Evolutionary conservation across 225 moss, liverwort and hornwort genomes (phyloP).

Genomic region (Sphagnum contortum): DNA sequence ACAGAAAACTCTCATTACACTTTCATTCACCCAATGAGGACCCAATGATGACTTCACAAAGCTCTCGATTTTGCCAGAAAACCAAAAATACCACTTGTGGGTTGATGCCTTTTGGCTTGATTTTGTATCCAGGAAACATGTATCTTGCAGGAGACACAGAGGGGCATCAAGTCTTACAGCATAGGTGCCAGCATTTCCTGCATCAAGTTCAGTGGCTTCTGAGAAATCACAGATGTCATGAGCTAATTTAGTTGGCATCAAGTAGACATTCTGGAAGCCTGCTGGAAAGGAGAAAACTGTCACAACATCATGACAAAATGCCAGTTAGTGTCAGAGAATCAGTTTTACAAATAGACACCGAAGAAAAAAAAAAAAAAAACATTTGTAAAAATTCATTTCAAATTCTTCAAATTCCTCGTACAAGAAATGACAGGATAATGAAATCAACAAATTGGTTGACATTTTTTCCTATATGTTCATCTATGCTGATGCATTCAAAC

Average conservation of each 20-base stretch:
- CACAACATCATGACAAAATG: background rate
- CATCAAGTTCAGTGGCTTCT: slow-evolving; percentile 6
- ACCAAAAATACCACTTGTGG: background rate
- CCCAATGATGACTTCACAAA: no score
- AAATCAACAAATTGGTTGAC: no score
- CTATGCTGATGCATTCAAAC: no score
- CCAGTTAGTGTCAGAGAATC: background rate
- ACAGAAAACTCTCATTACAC: no score
- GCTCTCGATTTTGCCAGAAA: no score
- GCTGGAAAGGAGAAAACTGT: slow-evolving; percentile 3
- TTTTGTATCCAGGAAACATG: background rate
- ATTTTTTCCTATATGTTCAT: no score
- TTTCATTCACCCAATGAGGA: background rate
- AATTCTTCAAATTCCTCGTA: no score
- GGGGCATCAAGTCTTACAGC: background rate
- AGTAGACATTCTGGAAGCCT: slow-evolving; percentile 3
- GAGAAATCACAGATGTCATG: slow-evolving; percentile 4
- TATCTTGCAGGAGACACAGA: no score
- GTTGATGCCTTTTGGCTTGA: background rate
- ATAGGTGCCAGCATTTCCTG: slow-evolving; percentile 1
- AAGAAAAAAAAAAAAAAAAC: background rate
- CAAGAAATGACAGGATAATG: no score
- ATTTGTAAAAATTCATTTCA: no score
- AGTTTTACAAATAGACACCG: no score
- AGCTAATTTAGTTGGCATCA: background rate